phyloP scores from a whole-genome alignment of 805 yeast species.

The Starmera pachycereana region DNA sequence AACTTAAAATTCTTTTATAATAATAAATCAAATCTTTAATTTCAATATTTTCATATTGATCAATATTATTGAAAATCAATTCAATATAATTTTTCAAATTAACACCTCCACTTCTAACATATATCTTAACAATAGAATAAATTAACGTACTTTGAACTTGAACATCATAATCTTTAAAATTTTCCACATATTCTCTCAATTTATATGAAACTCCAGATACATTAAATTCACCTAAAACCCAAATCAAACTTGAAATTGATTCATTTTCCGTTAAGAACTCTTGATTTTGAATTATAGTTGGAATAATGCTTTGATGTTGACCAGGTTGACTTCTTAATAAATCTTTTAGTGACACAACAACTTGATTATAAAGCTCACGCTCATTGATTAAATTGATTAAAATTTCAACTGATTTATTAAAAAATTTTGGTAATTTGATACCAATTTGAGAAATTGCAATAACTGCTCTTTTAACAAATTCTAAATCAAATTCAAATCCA shows the following conservation, averaged over 20 bases:
- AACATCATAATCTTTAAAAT: conserved; percentile 50
- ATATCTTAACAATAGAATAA: conserved; percentile 52
- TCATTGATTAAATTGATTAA: conserved; percentile 48
- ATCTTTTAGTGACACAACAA: conserved; percentile 51
- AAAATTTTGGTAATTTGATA: conserved; percentile 42
- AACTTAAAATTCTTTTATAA: conserved; percentile 68
- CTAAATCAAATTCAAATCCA: conserved; percentile 77
- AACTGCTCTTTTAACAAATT: conserved; percentile 59
- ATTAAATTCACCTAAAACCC: conserved; percentile 65
- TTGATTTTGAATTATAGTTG: conserved; percentile 39
- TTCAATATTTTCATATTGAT: conserved; percentile 60
- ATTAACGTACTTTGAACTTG: conserved; percentile 49
- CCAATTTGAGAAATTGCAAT: conserved; percentile 65
- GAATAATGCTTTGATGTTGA: conserved; percentile 39
- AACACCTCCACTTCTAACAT: conserved; percentile 28
- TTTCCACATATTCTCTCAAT: conserved; percentile 35
- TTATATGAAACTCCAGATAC: conserved; percentile 43
- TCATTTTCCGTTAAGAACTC: conserved; percentile 39
- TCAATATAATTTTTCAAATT: conserved; percentile 35
- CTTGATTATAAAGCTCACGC: conserved; percentile 57
- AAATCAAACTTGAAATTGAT: conserved; percentile 45
- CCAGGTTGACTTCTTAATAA: conserved; percentile 56
- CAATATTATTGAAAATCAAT: conserved; percentile 53
- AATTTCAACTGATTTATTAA: conserved; percentile 48
- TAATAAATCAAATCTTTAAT: conserved; percentile 73